phyloP scores from a whole-genome alignment of 257 asterid genomes.

The Lavandula angustifolia region DNA sequence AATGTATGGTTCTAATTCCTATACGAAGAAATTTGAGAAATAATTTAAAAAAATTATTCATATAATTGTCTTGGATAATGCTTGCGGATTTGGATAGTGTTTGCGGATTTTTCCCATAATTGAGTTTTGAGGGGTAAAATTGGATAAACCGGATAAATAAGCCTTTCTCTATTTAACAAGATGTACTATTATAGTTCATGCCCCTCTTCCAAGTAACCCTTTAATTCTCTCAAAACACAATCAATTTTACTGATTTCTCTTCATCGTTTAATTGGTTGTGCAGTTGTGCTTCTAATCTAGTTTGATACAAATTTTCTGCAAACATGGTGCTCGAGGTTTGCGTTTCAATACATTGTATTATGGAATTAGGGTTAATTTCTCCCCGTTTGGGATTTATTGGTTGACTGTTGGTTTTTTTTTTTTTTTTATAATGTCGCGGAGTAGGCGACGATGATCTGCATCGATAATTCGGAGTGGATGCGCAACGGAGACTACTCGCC shows the following conservation, averaged over 20 bases:
- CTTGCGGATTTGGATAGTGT: no score
- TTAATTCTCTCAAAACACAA: conserved; percentile 19
- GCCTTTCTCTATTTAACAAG: neutral
- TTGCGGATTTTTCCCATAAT: no score
- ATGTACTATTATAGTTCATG: neutral
- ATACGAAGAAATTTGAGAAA: no score
- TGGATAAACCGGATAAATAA: neutral
- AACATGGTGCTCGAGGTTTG: conserved; percentile 96
- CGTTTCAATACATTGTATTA: neutral
- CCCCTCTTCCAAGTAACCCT: conserved; percentile 40
- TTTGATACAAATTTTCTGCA: conserved; percentile 21
- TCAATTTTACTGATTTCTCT: conserved; percentile 18
- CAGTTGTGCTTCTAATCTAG: neutral
- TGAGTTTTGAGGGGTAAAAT: conserved; percentile 3
- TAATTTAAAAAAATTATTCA: no score
- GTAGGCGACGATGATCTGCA: conserved; percentile 95
- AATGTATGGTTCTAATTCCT: no score
- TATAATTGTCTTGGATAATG: no score
- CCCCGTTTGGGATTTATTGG: neutral
- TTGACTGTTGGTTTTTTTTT: neutral
- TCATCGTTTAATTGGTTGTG: neutral
- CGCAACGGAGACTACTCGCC: conserved; percentile 95
- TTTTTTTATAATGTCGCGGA: neutral
- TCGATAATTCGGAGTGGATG: conserved; percentile 99
- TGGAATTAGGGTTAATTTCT: conserved; percentile 28